Conservation (phyloP, 2,329 filamentous ascomycete species). For the Penicillium sp. region DNA sequence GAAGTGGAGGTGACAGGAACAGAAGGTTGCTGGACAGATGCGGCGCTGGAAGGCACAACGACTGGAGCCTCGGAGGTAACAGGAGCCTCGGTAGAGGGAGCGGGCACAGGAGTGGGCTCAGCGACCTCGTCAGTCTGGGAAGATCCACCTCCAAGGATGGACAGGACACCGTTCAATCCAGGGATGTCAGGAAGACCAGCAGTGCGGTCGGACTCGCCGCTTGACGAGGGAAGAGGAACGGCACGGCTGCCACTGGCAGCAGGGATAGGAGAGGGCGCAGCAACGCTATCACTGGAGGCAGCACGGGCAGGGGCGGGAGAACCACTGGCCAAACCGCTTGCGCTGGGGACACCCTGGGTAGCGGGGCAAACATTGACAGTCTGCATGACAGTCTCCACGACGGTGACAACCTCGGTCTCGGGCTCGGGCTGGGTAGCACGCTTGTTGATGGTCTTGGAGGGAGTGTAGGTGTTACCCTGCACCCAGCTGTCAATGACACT, state of each 20-base stretch:
- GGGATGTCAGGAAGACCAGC: slow-evolving; percentile 1
- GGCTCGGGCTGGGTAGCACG: slow-evolving; percentile 24
- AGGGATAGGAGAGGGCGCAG: slow-evolving; percentile 3
- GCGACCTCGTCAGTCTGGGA: slow-evolving; percentile 5
- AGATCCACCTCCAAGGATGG: slow-evolving; percentile 5
- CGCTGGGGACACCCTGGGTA: not conserved
- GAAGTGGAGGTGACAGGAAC: slow-evolving; percentile 11
- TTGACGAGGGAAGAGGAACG: not conserved
- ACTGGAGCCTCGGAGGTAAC: not conserved
- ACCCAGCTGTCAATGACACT: slow-evolving; percentile 70
- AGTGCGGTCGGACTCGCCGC: slow-evolving; percentile 6
- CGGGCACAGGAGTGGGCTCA: slow-evolving; percentile 6
- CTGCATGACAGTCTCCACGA: slow-evolving; percentile 29
- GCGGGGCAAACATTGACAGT: slow-evolving; percentile 28
- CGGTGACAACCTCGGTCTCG: slow-evolving; percentile 20
- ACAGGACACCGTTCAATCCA: slow-evolving; percentile 11
- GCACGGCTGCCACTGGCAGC: not conserved
- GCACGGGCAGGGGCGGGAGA: slow-evolving; percentile 2
- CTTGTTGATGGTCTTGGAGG: slow-evolving; percentile 27
- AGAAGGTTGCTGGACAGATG: slow-evolving; percentile 2
- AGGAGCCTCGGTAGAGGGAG: slow-evolving; percentile 1
- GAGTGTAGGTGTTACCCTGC: slow-evolving; percentile 74
- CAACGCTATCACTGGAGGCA: not conserved
- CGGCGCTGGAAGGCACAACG: slow-evolving; percentile 6
- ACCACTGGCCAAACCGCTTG: slow-evolving; percentile 9